These are phyloP conservation scores for Salvia hispanica DNA, from an alignment of 257 asterid species.

Conservation along the genomic window DNA sequence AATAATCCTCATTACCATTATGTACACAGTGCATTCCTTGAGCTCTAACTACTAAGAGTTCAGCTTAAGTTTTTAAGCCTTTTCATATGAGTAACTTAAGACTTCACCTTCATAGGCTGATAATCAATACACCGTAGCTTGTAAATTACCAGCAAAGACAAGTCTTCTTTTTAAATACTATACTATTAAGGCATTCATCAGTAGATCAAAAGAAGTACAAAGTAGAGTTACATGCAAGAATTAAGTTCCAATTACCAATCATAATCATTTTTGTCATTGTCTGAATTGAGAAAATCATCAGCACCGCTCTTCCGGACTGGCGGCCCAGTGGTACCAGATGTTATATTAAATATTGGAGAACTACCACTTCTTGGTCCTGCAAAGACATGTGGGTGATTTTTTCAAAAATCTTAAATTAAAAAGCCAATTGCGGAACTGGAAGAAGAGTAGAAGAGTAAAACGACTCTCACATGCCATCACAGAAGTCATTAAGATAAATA, in stretches of 20 bases:
- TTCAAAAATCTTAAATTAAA: neutral
- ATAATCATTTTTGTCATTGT: conserved; percentile 93
- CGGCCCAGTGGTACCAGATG: conserved; percentile 50
- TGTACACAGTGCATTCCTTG: neutral
- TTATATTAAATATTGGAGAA: conserved; percentile 65
- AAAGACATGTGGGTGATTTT: conserved; percentile 15
- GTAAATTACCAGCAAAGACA: no score
- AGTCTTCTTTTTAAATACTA: no score
- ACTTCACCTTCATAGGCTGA: conserved; percentile 7
- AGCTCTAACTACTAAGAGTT: conserved; percentile 13
- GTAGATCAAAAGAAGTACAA: conserved; percentile 28
- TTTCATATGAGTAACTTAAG: neutral
- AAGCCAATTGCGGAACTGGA: neutral
- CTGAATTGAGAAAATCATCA: conserved; percentile 93
- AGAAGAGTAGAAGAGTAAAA: neutral
- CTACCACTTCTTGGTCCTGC: conserved; percentile 69
- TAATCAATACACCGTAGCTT: neutral
- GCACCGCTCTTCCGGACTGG: conserved; percentile 75
- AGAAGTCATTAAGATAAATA: neutral
- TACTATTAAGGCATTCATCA: neutral
- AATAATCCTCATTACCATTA: neutral
- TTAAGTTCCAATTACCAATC: conserved; percentile 65
- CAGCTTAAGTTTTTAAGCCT: neutral
- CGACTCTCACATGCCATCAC: no score
- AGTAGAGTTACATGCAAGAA: conserved; percentile 6